Percentiles rank a stretch among this genome's conserved stretches.
Evolutionary conservation across 164 flowering plant species (phyloP).

Genomic region (Macadamia integrifolia): DNA sequence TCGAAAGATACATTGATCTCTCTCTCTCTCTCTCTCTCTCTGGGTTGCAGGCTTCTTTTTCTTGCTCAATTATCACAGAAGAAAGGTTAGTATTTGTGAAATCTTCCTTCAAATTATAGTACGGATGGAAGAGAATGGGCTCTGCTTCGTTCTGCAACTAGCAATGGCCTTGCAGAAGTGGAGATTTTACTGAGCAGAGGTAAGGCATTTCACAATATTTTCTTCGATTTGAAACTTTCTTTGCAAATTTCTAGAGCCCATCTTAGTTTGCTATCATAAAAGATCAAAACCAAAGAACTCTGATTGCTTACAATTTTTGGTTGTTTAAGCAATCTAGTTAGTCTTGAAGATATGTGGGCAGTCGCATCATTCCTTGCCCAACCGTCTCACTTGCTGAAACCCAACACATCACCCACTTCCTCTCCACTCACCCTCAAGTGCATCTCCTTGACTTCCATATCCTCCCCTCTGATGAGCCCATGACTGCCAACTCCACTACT

Average conservation of each 20-base stretch:
- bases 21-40: no score
- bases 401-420: slow-evolving; percentile 10
- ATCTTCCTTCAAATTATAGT: slow-evolving; percentile 13
- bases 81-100: no score
- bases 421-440: slow-evolving; percentile 18
- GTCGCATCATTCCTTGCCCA: slow-evolving; percentile 11
- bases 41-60: no score
- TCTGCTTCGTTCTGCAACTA: slow-evolving; percentile 87
- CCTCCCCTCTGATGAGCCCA: slow-evolving; percentile 13
- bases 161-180: slow-evolving; percentile 67
- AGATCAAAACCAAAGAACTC: no score
- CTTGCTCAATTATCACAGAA: no score
- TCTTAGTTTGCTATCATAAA: no score
- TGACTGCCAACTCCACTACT: slow-evolving; percentile 3
- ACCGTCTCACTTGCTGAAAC: slow-evolving; percentile 21
- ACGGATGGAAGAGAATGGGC: slow-evolving; percentile 95
- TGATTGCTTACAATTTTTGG: no score
- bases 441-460: slow-evolving; percentile 13
- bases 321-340: no score
- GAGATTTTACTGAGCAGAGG: slow-evolving; percentile 57
- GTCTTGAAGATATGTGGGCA: no score
- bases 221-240: no score
- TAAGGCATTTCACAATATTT: slow-evolving; percentile 8
- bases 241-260: no score
- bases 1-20: no score